Percentiles rank a stretch among this genome's conserved stretches.
phyloP scores from a whole-genome alignment of 768 basidiomycete species.

The Suillus subluteus region DNA sequence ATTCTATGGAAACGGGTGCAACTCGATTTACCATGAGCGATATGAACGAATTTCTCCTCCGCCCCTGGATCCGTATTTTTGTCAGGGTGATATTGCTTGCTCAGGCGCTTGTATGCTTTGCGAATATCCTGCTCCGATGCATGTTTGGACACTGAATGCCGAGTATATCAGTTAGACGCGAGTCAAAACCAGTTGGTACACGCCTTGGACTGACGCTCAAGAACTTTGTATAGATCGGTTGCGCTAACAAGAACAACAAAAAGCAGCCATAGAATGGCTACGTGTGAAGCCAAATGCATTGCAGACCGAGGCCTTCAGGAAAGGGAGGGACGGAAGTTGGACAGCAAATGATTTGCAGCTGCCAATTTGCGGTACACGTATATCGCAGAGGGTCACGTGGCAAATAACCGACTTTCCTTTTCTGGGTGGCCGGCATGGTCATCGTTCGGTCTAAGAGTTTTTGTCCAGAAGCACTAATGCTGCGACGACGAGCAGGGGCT shows the following conservation, averaged over 20 bases:
- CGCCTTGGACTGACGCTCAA: constrained; percentile 70
- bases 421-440: not conserved
- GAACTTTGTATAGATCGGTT: constrained; percentile 78
- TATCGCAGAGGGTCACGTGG: constrained; percentile 32
- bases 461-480: not conserved
- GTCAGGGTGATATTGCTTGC: constrained; percentile 91
- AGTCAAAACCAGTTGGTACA: constrained; percentile 24
- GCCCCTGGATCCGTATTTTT: constrained; percentile 88
- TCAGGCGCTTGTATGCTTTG: constrained; percentile 89
- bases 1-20: not conserved
- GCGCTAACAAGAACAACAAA: constrained; percentile 44
- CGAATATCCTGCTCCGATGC: constrained; percentile 89
- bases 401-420: not conserved
- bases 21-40: constrained; percentile 73
- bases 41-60: constrained; percentile 86
- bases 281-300: constrained; percentile 34
- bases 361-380: constrained; percentile 28
- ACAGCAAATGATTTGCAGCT: constrained; percentile 11
- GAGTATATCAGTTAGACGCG: constrained; percentile 27
- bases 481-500: not conserved
- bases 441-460: not conserved
- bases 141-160: constrained; percentile 59
- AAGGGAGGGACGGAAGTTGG: constrained; percentile 2
- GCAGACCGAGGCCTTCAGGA: not conserved
- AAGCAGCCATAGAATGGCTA: constrained; percentile 33